Base-by-base conservation (phyloP, 345 rosid genomes). In the Hibiscus tridactylites region DNA sequence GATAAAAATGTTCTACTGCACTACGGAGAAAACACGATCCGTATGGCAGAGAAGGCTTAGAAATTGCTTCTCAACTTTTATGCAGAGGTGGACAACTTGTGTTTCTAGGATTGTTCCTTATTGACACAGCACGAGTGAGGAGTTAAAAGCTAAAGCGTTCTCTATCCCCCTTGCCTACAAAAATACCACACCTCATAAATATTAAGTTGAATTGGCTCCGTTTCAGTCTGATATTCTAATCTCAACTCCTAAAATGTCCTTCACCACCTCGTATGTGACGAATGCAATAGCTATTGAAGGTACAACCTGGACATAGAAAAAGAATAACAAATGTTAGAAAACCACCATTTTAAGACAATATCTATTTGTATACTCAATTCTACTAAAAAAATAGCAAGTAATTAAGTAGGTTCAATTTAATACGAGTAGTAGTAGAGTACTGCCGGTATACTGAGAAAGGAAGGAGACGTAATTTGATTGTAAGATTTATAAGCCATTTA, bases 211-310 rank as follows among this genome's bases (percentile, higher is more conserved):
- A 21, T 21, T 21, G 24, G 24, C 24, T 21, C 24, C 24, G 24
- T 21, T 21, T 21, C 24, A 21, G 24, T 21, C 24, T 21, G 24
- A 21, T 21, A 21, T 29, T 85, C 88, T 88, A 74, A 92, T 85
- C 80, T 92, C 97, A 21, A 95, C 99, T 76, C 99, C 98, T 73
- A 95, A 84, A 35, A 92, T 71, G 53, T 88, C 99, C 85, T 90
- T 95, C 88, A 90, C 98, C 85, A 78, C 63, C 86, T 95, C 99
- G 7, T 92, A 95, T 6, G 99, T 79, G 80, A 95, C 99, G 61
- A 95, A 95, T 9, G 99, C 97, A 19, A 95, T 81, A 61, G 99
- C 92, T 73, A 95, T 92, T 9, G 99, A 95, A 31, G 99, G 99
- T 61, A 95, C 97, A 76, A 95, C 99, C 99, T 95, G 84, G 31